These are phyloP conservation scores for Xylaria hypoxylon DNA, from an alignment of 2,329 filamentous ascomycete species.

Conservation along the genomic window DNA sequence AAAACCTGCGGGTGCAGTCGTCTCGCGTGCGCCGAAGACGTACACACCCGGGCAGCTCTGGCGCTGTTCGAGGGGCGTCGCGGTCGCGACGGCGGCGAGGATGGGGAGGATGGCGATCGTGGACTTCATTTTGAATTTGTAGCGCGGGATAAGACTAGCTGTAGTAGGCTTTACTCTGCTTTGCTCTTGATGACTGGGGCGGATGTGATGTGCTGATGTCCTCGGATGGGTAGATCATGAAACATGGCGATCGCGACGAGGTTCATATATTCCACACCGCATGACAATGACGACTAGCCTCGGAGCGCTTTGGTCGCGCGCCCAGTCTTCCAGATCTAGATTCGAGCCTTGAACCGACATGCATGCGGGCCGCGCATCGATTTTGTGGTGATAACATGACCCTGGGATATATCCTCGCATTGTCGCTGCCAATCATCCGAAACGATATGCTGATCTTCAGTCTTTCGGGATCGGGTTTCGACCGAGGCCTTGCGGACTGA, in stretches of 20 bases:
- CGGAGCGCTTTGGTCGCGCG: not conserved
- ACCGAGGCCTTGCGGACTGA: not conserved
- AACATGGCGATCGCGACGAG: not conserved
- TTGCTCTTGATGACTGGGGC: not conserved
- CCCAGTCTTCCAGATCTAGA: not conserved
- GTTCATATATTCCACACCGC: conserved; percentile 16
- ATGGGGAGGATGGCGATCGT: conserved; percentile 7
- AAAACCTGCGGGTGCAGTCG: conserved; percentile 33
- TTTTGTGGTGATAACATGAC: not conserved
- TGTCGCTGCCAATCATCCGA: conserved; percentile 4
- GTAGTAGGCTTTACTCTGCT: not conserved
- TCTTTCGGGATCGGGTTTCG: conserved; percentile 5
- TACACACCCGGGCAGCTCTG: conserved; percentile 57
- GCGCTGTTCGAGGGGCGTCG: conserved; percentile 36
- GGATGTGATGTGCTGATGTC: conserved; percentile 4
- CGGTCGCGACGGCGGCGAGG: conserved; percentile 26
- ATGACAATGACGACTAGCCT: no score
- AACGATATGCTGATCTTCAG: conserved; percentile 15
- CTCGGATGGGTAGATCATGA: not conserved
- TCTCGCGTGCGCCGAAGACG: conserved; percentile 42
- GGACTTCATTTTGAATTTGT: conserved; percentile 19
- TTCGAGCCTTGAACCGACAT: not conserved
- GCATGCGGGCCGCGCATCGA: conserved; percentile 5
- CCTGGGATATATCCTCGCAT: not conserved
- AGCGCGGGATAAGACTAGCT: not conserved